Percentiles rank a stretch among this genome's conserved stretches.
Evolutionary conservation across 2,329 filamentous ascomycete species (phyloP).

Genomic region (Cercospora zeae-maydis): DNA sequence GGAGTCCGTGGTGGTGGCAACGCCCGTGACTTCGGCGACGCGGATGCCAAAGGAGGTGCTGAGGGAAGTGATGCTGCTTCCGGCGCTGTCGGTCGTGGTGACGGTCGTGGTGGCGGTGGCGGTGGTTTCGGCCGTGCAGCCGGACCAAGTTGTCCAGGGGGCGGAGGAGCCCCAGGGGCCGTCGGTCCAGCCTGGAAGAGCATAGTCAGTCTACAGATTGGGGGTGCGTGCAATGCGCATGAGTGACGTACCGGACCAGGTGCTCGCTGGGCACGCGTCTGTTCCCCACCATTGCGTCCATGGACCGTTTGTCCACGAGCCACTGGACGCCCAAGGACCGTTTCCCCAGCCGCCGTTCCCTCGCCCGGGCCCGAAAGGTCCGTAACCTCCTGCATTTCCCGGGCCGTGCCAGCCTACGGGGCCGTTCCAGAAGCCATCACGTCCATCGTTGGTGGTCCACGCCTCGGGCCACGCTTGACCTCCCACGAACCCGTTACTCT

Average conservation of each 20-base stretch:
- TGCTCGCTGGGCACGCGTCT: constrained; percentile 33
- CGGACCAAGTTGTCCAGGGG: constrained; percentile 38
- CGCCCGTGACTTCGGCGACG: constrained; percentile 29
- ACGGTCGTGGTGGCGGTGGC: constrained; percentile 35
- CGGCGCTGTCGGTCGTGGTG: constrained; percentile 24
- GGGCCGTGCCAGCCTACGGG: constrained; percentile 15
- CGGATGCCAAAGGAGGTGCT: constrained; percentile 33
- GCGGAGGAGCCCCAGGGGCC: constrained; percentile 33
- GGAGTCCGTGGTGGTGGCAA: constrained; percentile 7
- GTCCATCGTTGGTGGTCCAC: constrained; percentile 23
- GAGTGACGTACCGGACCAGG: constrained; percentile 32
- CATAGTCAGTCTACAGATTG: constrained; percentile 1
- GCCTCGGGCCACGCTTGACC: constrained; percentile 22
- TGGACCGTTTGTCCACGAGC: constrained; percentile 17
- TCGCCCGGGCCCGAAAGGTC: constrained; percentile 28
- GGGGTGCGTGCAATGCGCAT: too few species aligned
- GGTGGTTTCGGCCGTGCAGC: constrained; percentile 32
- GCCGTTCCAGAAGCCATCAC: constrained; percentile 9
- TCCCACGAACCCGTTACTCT: constrained; percentile 20
- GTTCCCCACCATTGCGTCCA: constrained; percentile 40
- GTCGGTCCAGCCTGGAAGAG: constrained; percentile 33
- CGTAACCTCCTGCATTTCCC: constrained; percentile 17
- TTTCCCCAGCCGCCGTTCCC: constrained; percentile 31
- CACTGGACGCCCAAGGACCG: constrained; percentile 34
- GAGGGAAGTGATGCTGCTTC: constrained; percentile 23